These are phyloP conservation scores for Termitomyces sp. DNA, from an alignment of 768 basidiomycete species.

Conservation along the genomic window DNA sequence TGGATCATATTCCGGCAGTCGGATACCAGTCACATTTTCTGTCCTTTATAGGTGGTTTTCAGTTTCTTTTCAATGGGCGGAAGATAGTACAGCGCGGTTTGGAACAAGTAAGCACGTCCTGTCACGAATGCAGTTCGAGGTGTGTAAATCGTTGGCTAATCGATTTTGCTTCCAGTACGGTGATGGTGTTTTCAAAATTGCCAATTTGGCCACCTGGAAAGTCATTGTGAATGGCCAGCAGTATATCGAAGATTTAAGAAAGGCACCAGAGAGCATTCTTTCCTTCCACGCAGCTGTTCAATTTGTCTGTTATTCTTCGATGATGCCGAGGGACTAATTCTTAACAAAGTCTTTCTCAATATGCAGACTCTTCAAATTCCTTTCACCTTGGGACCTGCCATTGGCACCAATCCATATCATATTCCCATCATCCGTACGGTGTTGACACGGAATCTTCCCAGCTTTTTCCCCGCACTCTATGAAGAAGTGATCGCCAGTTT, in stretches of 20 bases:
- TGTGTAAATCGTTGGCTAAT: not conserved
- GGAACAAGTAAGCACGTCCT: constrained; percentile 13
- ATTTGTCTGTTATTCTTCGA: not conserved
- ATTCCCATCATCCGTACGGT: not conserved
- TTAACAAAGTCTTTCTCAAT: too few relatives aligned
- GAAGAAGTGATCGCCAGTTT: not conserved
- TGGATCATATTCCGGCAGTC: constrained; percentile 18
- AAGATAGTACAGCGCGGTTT: constrained; percentile 21
- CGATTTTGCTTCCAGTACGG: constrained; percentile 13
- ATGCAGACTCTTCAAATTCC: not conserved
- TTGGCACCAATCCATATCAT: not conserved
- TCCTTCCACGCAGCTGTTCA: not conserved
- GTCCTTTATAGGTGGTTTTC: constrained; percentile 13
- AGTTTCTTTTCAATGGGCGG: constrained; percentile 18
- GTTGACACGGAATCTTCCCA: not conserved
- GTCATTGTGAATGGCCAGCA: constrained; percentile 28
- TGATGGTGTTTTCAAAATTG: constrained; percentile 12
- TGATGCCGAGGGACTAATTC: too few relatives aligned
- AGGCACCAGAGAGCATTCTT: not conserved
- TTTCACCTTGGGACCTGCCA: not conserved
- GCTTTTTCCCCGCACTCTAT: not conserved
- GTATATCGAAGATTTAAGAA: constrained; percentile 21
- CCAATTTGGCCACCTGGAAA: constrained; percentile 25
- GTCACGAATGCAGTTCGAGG: not conserved
- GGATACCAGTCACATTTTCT: constrained; percentile 19